Base-by-base conservation (phyloP, 2,329 filamentous ascomycete species). In the Chrysoporthe cubensis region DNA sequence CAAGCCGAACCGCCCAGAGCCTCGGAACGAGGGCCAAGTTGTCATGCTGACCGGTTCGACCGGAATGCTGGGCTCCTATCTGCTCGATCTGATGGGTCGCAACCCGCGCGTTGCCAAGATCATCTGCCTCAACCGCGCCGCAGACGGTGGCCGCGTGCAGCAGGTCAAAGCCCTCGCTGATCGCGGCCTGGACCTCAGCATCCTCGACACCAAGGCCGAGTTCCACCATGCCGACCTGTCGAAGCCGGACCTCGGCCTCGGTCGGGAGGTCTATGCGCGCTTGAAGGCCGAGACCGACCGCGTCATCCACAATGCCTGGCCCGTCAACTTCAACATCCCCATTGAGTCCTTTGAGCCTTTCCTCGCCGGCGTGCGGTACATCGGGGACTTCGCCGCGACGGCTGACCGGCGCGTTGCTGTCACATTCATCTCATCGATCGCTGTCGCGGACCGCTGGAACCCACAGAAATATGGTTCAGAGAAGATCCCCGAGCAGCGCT, bases 221-320 rank as follows among this genome's bases (percentile, higher is more conserved):
- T 84, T 86, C 37, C 72, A 84, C 11, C 78, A 82, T 42, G 80
- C 79, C 1, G 84, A 88, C 70, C 78, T 82, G n/a, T 79, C 81
- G 0, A 78, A 81, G 14, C 74, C 79, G 0, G 73, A 78, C 16
- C 78, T 89, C 1, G 86, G 85, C 0, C 76, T 89, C 0, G 65
- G 67, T 2, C 71, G 76, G 4, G 73, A 76, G 1, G 74, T 75
- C 1, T 77, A 79, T 72, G 42, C 75, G 50, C 74, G 78, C 4
- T 72, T 84, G 0, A 74, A 80, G 6, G 66, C 74, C 9, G 75
- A 79, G 1, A 74, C 76, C 0, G 82, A 84, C 61, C 78, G 78
- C 7, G 73, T 85, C 7, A 80, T 84, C 63, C 84, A 86, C 73
- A 85, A 83, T 66, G 83, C 83, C 32, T 71, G 70, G 70, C 68